A percentile compares a stretch with the other conserved stretches of the same genome.
These are phyloP conservation scores for Medicago lupulina DNA, from an alignment of 306 rosid genomes.

Conservation along the genomic window DNA sequence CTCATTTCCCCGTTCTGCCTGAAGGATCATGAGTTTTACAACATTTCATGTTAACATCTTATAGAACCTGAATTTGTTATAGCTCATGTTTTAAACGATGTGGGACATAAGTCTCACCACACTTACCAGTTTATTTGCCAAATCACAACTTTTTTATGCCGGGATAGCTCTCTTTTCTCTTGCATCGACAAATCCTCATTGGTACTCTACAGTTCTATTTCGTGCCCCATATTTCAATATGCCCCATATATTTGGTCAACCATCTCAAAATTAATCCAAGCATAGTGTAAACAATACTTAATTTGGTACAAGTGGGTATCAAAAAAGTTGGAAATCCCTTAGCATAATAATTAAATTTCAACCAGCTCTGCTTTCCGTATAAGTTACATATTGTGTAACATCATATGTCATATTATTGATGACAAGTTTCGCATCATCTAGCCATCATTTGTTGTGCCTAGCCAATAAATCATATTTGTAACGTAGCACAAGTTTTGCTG, in stretches of 20 bases:
- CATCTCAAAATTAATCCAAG: no score
- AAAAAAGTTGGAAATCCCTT: not conserved
- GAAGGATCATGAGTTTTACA: constrained; percentile 35
- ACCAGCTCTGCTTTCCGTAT: constrained; percentile 1
- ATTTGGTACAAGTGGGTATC: not conserved
- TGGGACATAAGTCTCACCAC: constrained; percentile 45
- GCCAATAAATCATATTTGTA: constrained; percentile 12
- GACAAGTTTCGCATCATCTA: constrained; percentile 14
- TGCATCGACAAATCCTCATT: constrained; percentile 2
- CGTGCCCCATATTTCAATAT: not conserved
- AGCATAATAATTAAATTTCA: constrained; percentile 26
- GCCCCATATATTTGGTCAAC: no score
- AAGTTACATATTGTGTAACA: constrained; percentile 9
- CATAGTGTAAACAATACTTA: not conserved
- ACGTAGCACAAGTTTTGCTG: not conserved
- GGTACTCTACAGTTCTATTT: not conserved
- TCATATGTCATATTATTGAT: constrained; percentile 20
- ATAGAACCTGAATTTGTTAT: not conserved
- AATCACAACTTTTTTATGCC: constrained; percentile 1
- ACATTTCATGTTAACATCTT: accelerated
- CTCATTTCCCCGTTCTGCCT: constrained; percentile 80
- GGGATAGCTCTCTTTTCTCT: not conserved
- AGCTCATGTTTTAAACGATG: constrained; percentile 12
- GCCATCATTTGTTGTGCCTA: not conserved
- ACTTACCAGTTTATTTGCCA: not conserved